These are phyloP conservation scores for Penicillium verhagenii DNA, from an alignment of 495 filamentous ascomycete species.

Conservation along the genomic window DNA sequence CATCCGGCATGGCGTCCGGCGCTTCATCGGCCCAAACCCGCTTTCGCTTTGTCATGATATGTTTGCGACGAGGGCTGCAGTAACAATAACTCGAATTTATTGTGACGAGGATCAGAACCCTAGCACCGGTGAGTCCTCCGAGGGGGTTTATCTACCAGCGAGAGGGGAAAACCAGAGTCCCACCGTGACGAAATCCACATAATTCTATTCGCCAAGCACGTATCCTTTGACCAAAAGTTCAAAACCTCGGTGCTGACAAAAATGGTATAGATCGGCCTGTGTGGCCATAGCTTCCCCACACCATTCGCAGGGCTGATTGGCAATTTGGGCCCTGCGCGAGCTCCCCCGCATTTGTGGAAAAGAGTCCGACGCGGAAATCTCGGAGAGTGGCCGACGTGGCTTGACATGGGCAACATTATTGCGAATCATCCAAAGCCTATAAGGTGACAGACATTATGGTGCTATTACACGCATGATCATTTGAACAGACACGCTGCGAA, in stretches of 20 bases:
- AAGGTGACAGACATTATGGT: neutral
- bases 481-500: neutral
- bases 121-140: slow-evolving; percentile 17
- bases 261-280: slow-evolving; percentile 10
- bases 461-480: neutral
- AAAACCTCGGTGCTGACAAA: neutral
- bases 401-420: neutral
- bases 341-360: slow-evolving; percentile 19
- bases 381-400: slow-evolving; percentile 16
- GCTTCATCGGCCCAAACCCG: slow-evolving; percentile 16
- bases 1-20: slow-evolving; percentile 17
- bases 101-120: neutral
- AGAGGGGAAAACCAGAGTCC: slow-evolving; percentile 5
- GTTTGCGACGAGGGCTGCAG: neutral
- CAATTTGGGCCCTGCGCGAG: neutral
- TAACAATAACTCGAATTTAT: too few species aligned
- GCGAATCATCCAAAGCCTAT: neutral
- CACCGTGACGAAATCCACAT: slow-evolving; percentile 5
- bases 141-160: slow-evolving; percentile 12
- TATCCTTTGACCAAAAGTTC: slow-evolving; percentile 3
- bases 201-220: slow-evolving; percentile 7
- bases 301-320: slow-evolving; percentile 11
- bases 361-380: slow-evolving; percentile 21
- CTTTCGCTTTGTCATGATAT: slow-evolving; percentile 16
- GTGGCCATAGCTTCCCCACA: slow-evolving; percentile 11